Percentiles rank a stretch among this genome's conserved stretches.
Conservation (phyloP, 2,329 filamentous ascomycete species). For the Diaporthe sp. region DNA sequence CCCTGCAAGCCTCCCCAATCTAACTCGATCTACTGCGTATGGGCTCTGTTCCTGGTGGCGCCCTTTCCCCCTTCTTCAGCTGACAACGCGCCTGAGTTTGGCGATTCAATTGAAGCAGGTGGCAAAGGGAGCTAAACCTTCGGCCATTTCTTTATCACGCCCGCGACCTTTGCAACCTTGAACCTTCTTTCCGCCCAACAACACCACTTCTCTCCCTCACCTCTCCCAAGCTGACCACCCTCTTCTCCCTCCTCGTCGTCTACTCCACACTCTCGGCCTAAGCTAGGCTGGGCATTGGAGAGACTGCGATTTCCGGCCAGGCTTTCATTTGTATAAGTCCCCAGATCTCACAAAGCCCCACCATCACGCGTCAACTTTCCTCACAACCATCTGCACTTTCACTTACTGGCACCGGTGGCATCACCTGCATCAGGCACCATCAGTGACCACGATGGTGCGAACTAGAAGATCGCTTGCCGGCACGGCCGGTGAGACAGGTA, state of each 20-base stretch:
- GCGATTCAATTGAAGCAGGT: conserved; percentile 21
- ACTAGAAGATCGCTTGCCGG: conserved; percentile 32
- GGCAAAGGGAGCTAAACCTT: conserved; percentile 30
- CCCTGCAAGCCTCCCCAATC: conserved; percentile 12
- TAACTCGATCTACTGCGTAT: conserved; percentile 10
- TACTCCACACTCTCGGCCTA: background rate
- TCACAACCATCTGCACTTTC: background rate
- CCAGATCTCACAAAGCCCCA: conserved; percentile 3
- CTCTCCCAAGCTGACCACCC: background rate
- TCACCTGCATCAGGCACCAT: background rate
- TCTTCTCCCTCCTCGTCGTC: background rate
- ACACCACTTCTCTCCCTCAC: background rate
- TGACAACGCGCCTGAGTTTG: conserved; percentile 28
- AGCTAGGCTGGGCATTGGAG: background rate
- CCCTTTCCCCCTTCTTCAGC: conserved; percentile 22
- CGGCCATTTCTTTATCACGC: conserved; percentile 20
- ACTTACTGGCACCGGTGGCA: background rate
- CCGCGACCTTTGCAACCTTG: conserved; percentile 12
- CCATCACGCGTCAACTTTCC: background rate
- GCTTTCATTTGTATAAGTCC: conserved; percentile 8
- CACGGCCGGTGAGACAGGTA: conserved; percentile 26
- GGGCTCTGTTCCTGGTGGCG: background rate
- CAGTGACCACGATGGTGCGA: conserved; percentile 24
- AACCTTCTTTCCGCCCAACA: conserved; percentile 10
- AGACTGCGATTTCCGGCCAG: background rate